Base-by-base conservation (phyloP, 805 yeast genomes). In the Metschnikowia kunwiensis region DNA sequence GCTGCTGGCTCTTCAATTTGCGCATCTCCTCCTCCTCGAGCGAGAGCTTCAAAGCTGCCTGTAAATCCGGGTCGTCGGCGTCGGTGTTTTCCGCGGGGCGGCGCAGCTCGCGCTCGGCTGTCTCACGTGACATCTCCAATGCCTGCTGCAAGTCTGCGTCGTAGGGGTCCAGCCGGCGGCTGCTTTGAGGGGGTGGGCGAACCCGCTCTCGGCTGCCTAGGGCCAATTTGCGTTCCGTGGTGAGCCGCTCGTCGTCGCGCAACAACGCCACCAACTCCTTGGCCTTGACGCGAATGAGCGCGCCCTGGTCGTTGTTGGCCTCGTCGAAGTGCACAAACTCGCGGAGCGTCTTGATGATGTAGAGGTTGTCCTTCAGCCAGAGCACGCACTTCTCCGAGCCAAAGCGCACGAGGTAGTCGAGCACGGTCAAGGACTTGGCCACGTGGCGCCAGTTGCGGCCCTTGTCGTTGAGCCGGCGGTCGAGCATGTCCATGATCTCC, bases 371-470 rank as follows among this genome's bases (percentile, higher is more conserved):
- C 55, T 80, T 83, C 43, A 89, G 79, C 98, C 98, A 91, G 24
- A 80, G 67, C 5, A 89, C 95, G 53, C 89, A 91, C 53, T 83
- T 82, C 49, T 88, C 95, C 14, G 88, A 75, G 25, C 97, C 98
- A 42, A 73, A 75, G 49, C 93, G 77, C 13, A 89, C 87, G 40
- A 89, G 68, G 61, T 81, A 91, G 53, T 89, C 96, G 49, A 91
- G 71, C n/a, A 91, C 80, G 2, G 95, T 83, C 44, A 91, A 70
- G 1, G 95, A 81, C 61, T 91, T 93, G 45, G 94, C 89, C 32
- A 91, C 89, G 58, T 91, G 98, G 48, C 96, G 76, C 97, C 97
- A 91, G 64, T 91, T 85, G 60, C 88, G 89, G 43, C 97, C 97
- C 68, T 89, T 89, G 57, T 91, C 97, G 55, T 91, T 91, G 47